Percentiles rank a stretch among this genome's conserved stretches.
phyloP scores from a whole-genome alignment of 176 grass and related monocot genomes.

The Musa itinerans region DNA sequence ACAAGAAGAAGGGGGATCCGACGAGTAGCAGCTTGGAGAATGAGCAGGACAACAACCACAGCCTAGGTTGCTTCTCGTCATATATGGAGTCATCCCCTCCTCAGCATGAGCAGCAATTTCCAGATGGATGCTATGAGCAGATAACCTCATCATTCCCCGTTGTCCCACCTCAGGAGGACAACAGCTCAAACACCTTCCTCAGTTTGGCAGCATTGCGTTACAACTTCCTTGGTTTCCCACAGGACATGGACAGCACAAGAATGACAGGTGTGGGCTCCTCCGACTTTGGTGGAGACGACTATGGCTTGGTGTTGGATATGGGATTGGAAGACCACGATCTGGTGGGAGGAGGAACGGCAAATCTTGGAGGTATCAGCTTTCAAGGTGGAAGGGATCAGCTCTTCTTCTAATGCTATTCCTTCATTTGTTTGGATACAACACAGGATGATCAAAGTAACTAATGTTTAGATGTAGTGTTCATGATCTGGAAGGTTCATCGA shows the following conservation, averaged over 20 bases:
- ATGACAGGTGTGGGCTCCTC: background rate
- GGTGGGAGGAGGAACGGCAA: background rate
- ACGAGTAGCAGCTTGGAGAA: background rate
- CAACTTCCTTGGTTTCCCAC: constrained; percentile 11
- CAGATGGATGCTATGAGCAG: background rate
- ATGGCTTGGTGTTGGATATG: background rate
- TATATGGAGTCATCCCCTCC: constrained; percentile 12
- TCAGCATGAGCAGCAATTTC: background rate
- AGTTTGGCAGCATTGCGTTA: constrained; percentile 20
- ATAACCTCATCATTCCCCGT: background rate
- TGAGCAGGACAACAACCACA: background rate
- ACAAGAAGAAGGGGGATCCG: constrained; percentile 31
- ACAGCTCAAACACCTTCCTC: background rate
- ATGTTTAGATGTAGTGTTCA: too few species aligned
- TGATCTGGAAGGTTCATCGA: too few species aligned
- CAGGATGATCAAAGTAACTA: too few species aligned
- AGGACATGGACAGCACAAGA: background rate
- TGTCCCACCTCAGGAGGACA: background rate
- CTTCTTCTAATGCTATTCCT: background rate
- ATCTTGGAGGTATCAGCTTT: background rate
- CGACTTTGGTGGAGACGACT: background rate
- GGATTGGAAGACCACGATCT: background rate
- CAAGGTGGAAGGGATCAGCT: background rate
- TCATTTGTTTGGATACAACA: background rate
- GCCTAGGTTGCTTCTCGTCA: background rate